These are phyloP conservation scores for Neospora caninum DNA, from an alignment of 169 alveolate species.

Conservation along the genomic window DNA sequence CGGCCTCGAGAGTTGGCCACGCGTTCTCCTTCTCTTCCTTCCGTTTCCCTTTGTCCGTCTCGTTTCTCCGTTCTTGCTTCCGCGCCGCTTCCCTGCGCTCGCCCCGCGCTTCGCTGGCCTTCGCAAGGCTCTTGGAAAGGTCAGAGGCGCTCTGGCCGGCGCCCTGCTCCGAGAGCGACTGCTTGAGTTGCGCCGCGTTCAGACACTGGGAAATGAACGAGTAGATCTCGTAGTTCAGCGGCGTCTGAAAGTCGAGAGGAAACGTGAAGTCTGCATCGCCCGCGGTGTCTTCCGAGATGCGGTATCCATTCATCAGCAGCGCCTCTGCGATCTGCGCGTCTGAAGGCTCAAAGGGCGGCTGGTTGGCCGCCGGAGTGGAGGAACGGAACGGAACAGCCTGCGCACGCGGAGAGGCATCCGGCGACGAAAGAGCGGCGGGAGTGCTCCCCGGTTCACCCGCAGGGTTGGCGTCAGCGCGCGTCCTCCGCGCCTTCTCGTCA, in stretches of 20 bases:
- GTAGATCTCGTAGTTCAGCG: conserved; percentile 20
- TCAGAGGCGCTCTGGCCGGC: not conserved
- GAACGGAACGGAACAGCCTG: not conserved
- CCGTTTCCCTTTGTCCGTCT: not conserved
- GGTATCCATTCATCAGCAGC: conserved; percentile 5
- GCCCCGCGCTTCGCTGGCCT: not conserved
- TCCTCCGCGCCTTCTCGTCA: too few relatives aligned
- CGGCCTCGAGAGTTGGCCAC: not conserved
- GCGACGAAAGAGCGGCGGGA: not conserved
- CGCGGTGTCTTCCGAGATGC: conserved; percentile 18
- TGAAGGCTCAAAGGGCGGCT: not conserved
- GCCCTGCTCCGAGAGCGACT: not conserved
- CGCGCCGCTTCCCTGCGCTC: not conserved
- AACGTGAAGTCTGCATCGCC: conserved; percentile 14
- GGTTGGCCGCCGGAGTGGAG: not conserved
- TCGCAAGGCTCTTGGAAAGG: not conserved
- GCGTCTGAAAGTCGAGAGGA: not conserved
- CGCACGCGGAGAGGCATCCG: not conserved
- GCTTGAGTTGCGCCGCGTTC: not conserved
- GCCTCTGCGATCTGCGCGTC: conserved; percentile 30
- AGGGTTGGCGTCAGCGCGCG: too few relatives aligned
- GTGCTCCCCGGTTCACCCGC: not conserved
- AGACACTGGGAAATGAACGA: conserved; percentile 26
- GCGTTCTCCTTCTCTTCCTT: not conserved
- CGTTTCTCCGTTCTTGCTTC: not conserved